Evolutionary conservation across 768 basidiomycete genomes (phyloP), one percentile per base, ranked within the genome.

Genomic region (Sarcodon sp.): DNA sequence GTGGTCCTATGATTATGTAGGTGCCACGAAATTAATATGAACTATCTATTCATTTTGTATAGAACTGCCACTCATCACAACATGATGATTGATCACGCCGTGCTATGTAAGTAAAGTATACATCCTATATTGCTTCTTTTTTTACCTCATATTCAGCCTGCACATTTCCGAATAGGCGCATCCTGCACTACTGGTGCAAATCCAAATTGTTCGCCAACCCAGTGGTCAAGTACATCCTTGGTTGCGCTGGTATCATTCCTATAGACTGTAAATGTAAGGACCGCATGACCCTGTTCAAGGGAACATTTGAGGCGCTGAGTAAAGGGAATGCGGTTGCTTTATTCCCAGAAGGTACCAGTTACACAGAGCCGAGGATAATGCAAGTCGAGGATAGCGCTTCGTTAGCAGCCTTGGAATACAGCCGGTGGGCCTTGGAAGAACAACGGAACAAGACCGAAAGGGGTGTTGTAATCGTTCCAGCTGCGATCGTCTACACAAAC

Each of bases 191-290:
- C 58, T 87, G 94, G 94, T 88, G 87, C 60, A 98, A 98, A 76
- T 85, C 90, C 78, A 64, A 16, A 43, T 69, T 99, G 41, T 98
- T 94, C 62, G 75, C 67, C 13, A 84, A 96, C 60, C 88, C 88
- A 3, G 62, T 79, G 7, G 67, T 83, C 49, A 72, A 75, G 27
- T 81, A 78, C 53, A 74, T 98, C 50, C 71, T 98, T 7, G 76
- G 76, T 47, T 85, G 86, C 51, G 86, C 94, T 2, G 93, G 96
- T n/a, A 96, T 94, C 63, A 93, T 99, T 54, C 92, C 94, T 18
- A 94, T 98, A 34, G 93, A 96, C 64, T 78, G 96, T 51, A 92
- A 88, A 67, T 87, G 77, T 51, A 90, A 89, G 67, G 92, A 99
- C 66, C 83, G 90, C 48, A 85, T 86, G 57, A 75, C 77, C n/a